A percentile compares a stretch with the other conserved stretches of the same genome.
These are phyloP conservation scores for Pezicula carpinea DNA, from an alignment of 2,329 filamentous ascomycete genomes.

Conservation along the genomic window DNA sequence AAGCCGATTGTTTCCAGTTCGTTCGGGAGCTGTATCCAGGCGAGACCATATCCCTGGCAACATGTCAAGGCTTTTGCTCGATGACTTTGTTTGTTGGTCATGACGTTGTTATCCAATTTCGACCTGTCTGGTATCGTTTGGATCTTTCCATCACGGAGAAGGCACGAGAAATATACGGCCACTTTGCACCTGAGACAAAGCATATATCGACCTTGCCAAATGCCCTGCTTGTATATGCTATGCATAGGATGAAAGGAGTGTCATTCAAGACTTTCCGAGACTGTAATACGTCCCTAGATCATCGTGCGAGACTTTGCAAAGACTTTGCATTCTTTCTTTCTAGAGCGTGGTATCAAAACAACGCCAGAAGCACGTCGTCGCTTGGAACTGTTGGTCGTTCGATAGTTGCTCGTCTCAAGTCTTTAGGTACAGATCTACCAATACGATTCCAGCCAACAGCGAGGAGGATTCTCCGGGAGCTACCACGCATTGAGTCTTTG, in stretches of 20 bases:
- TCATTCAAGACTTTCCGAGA: constrained; percentile 29
- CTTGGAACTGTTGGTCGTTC: constrained; percentile 37
- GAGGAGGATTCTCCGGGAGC: constrained; percentile 17
- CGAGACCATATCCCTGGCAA: constrained; percentile 27
- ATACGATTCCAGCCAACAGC: constrained; percentile 23
- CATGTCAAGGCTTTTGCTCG: constrained; percentile 47
- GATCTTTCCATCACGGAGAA: constrained; percentile 33
- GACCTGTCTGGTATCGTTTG: constrained; percentile 38
- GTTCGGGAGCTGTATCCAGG: constrained; percentile 28
- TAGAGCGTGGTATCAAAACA: constrained; percentile 29
- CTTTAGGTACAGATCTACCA: constrained; percentile 34
- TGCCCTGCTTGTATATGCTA: constrained; percentile 33
- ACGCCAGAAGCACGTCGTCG: constrained; percentile 1
- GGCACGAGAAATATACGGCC: constrained; percentile 36
- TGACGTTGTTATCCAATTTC: constrained; percentile 43
- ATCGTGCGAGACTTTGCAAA: constrained; percentile 31
- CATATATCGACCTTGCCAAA: constrained; percentile 32
- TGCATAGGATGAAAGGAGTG: constrained; percentile 38
- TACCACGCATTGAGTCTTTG: constrained; percentile 35
- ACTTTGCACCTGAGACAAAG: constrained; percentile 37
- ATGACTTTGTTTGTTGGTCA: constrained; percentile 40
- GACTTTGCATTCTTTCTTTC: constrained; percentile 39
- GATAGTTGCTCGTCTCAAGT: constrained; percentile 34
- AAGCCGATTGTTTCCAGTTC: constrained; percentile 28
- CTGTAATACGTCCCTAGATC: constrained; percentile 2